Conservation (phyloP, 139 green algal species). For the Chlorella sp. region DNA sequence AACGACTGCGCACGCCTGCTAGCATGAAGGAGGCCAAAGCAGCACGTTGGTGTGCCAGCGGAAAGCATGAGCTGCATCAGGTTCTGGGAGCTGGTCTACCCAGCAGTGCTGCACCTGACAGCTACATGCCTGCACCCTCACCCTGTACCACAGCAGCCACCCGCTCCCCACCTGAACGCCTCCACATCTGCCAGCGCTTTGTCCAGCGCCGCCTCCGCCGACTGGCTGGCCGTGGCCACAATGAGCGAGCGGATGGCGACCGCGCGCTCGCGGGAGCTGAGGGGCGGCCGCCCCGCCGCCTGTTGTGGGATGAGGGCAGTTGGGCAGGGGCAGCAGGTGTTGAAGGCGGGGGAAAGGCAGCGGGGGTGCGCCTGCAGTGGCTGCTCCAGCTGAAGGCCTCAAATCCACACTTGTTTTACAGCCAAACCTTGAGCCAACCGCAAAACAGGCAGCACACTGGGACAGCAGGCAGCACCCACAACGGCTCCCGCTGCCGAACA, state of each 20-base stretch:
- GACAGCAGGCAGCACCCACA: neutral
- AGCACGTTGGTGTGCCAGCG: no score
- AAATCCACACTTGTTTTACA: neutral
- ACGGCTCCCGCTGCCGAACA: no score
- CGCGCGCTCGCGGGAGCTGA: slow-evolving; percentile 7
- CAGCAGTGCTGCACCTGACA: neutral
- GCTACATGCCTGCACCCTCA: neutral
- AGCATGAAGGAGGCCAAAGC: neutral
- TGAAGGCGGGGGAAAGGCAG: neutral
- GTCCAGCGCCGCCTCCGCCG: slow-evolving; percentile 4
- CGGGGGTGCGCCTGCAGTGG: no score
- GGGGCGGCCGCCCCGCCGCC: neutral
- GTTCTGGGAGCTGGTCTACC: neutral
- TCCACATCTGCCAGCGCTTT: slow-evolving; percentile 24
- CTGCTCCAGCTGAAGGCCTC: neutral
- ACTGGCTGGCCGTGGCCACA: slow-evolving; percentile 34
- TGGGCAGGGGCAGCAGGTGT: neutral
- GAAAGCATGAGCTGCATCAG: neutral
- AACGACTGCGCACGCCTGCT: neutral
- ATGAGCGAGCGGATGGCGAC: slow-evolving; percentile 42
- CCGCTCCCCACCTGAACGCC: neutral
- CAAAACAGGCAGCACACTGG: neutral
- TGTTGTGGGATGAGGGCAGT: neutral
- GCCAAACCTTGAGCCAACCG: neutral
- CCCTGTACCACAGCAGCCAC: no score